These are phyloP conservation scores for Kwoniella shivajii DNA, from an alignment of 1,284 basidiomycete genomes.

Conservation along the genomic window DNA sequence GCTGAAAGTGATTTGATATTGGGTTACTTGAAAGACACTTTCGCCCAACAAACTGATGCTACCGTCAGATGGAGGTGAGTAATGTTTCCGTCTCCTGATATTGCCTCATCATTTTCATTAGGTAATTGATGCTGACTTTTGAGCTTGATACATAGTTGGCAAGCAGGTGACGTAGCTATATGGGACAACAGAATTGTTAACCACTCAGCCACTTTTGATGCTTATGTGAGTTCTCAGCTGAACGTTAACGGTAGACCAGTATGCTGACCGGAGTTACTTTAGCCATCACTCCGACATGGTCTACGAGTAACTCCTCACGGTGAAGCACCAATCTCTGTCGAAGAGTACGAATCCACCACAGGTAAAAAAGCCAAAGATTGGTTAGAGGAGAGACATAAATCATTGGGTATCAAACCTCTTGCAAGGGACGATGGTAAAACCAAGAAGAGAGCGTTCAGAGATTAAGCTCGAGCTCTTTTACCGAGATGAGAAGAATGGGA, in stretches of 20 bases:
- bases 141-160: slow-evolving; percentile 31
- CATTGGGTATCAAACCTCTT: slow-evolving; percentile 41
- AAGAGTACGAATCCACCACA: slow-evolving; percentile 64
- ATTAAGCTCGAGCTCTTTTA: too few species aligned
- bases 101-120: background rate
- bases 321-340: slow-evolving; percentile 73
- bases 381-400: slow-evolving; percentile 46
- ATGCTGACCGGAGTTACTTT: background rate
- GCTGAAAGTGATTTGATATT: slow-evolving; percentile 74
- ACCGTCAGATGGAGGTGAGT: slow-evolving; percentile 37
- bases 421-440: slow-evolving; percentile 43
- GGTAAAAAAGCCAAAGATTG: slow-evolving; percentile 50
- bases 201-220: slow-evolving; percentile 66
- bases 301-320: slow-evolving; percentile 79
- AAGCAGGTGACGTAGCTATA: slow-evolving; percentile 49
- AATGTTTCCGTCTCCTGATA: background rate
- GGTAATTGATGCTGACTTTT: background rate
- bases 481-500: background rate
- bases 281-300: slow-evolving; percentile 65
- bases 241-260: background rate
- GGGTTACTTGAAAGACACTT: slow-evolving; percentile 69
- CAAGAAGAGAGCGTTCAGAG: slow-evolving; percentile 46
- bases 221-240: slow-evolving; percentile 41
- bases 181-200: slow-evolving; percentile 61
- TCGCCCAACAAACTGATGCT: slow-evolving; percentile 55